A percentile compares a stretch with the other conserved stretches of the same genome.
Evolutionary conservation across 192 early-diverging fungal genomes (phyloP).

Genomic region (Mortierella alpina): DNA sequence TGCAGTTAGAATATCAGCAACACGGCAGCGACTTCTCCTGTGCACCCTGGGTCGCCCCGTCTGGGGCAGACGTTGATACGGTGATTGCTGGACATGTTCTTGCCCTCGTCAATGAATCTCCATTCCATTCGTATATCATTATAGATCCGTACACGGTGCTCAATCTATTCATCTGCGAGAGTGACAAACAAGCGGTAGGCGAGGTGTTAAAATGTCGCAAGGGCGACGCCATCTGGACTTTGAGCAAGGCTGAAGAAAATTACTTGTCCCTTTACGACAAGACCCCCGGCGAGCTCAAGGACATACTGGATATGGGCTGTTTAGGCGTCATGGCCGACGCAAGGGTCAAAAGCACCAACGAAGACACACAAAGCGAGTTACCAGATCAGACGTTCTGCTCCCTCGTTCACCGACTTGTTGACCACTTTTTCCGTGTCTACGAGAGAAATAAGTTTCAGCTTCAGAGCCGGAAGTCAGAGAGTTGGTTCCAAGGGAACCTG

Average conservation of each 20-base stretch:
- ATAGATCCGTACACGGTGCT: not conserved
- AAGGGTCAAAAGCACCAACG: not conserved
- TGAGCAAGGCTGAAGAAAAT: not conserved
- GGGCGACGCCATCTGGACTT: not conserved
- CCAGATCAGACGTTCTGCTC: not conserved
- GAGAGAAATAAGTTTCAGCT: not conserved
- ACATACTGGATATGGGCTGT: not conserved
- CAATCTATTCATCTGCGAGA: not conserved
- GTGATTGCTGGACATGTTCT: too few relatives aligned
- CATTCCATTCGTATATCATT: too few relatives aligned
- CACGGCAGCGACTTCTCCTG: too few relatives aligned
- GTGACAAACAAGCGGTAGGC: conserved; percentile 1
- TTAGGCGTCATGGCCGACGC: not conserved
- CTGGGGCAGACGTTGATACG: too few relatives aligned
- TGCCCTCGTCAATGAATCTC: too few relatives aligned
- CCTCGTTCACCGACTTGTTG: not conserved
- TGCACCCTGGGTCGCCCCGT: too few relatives aligned
- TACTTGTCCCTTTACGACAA: conserved; percentile 1
- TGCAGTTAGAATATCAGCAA: too few relatives aligned
- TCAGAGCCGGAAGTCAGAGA: not conserved
- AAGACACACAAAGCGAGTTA: not conserved
- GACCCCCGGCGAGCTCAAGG: not conserved
- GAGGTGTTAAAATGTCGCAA: not conserved
- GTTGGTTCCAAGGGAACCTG: conserved; percentile 1
- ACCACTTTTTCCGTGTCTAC: not conserved